Base-by-base conservation (phyloP, 208 protist genomes). In the Kentomonas sorsogonicus region DNA sequence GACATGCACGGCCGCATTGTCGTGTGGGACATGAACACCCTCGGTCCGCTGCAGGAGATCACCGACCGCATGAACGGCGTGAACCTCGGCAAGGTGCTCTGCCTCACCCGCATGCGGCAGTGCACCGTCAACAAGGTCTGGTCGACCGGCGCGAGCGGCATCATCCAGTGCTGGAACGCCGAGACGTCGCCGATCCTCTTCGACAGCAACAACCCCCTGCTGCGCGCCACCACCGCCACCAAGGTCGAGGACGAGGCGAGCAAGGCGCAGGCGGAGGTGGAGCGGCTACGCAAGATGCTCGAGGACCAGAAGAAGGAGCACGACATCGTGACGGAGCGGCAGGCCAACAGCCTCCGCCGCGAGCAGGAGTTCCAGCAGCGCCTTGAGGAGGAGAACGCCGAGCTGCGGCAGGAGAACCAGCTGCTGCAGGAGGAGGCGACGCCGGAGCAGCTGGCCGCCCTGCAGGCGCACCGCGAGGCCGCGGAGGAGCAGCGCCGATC, bases 111-210 rank as follows among this genome's bases (percentile, higher is more conserved):
- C 53, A 71, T 85, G 46, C 66, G 80, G 63, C 71, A 62, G 9
- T 74, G 57, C 1, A 69, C 69, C 3, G 64, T 70, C n/a, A 91
- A 82, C 69, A 82, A 83, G 44, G 74, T 91, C 25, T 94, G 87
- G 82, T 86, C 77, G 11, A 63, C 77, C 1, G 68, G 71, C 9
- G 74, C 79, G 29, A 73, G 59, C 41, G 87, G 87, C 27, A 52
- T 82, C 7, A 63, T 91, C 52, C 83, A 91, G 65, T 91, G 83
- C 75, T 94, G 83, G 81, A 89, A 89, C 60, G 87, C 79, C 13
- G 83, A 94, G 53, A 84, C 83, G 26, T 58, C 76, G 23, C 79
- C 87, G 3, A 74, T 90, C 22, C 43, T 88, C 31, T 82, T 89
- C 36, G 66, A 83, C 29, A 58, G 60, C 18, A 53, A 38, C 20